Conservation (phyloP, 306 rosid genomes). For the Pyrus pyrifolia region DNA sequence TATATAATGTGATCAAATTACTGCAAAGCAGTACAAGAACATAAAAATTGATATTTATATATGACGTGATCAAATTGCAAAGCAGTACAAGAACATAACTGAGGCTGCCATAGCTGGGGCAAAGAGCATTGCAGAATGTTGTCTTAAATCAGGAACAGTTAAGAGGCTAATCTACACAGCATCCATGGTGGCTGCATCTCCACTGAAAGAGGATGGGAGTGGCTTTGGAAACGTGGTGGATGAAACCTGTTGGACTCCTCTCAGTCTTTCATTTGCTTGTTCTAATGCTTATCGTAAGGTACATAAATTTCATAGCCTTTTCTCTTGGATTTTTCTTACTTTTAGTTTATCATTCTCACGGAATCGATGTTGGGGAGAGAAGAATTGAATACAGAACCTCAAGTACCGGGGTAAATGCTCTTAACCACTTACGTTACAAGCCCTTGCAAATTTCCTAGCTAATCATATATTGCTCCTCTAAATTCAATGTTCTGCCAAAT, state of each 20-base stretch:
- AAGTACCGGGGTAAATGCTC: too few relatives aligned
- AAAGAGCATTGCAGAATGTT: constrained; percentile 11
- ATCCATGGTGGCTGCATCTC: constrained; percentile 24
- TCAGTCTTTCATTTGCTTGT: constrained; percentile 12
- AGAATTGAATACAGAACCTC: too few relatives aligned
- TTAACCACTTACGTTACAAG: too few relatives aligned
- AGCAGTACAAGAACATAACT: constrained; percentile 23
- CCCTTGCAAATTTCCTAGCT: too few relatives aligned
- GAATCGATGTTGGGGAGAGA: too few relatives aligned
- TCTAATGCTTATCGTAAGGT: constrained; percentile 2
- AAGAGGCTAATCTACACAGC: constrained; percentile 28
- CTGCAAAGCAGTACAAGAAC: constrained; percentile 21
- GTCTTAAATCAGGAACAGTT: constrained; percentile 25
- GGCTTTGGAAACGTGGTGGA: constrained; percentile 28
- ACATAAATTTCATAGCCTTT: too few relatives aligned
- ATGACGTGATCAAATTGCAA: not conserved
- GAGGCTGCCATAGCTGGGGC: constrained; percentile 21
- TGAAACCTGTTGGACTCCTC: constrained; percentile 41
- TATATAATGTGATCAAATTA: not conserved
- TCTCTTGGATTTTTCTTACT: not conserved
- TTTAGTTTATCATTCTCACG: too few relatives aligned
- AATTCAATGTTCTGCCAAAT: too few relatives aligned
- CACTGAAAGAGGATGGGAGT: constrained; percentile 21
- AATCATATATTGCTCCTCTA: too few relatives aligned
- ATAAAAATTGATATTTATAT: not conserved